phyloP scores from a whole-genome alignment of 345 rosid species.

The thale cress (Arabidopsis thaliana) region TAIR10.1 NC_003076.8:15943501-15944000 shows the following conservation, averaged over 20 bases:
- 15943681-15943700: constrained; percentile 13
- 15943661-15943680: constrained; percentile 1
- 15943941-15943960: constrained; percentile 90
- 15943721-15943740: constrained; percentile 92
- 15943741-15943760: constrained; percentile 66
- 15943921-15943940: constrained; percentile 93
- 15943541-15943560: constrained; percentile 5
- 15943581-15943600: background rate
- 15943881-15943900: constrained; percentile 73
- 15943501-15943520: background rate
- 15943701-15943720: constrained; percentile 31
- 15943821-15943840: constrained; percentile 18
- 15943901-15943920: constrained; percentile 78
- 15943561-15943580: background rate
- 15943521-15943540: background rate
- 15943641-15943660: background rate
- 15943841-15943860: background rate
- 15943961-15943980: constrained; percentile 88
- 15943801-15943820: constrained; percentile 57
- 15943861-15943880: background rate
- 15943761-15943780: constrained; percentile 79
- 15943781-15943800: constrained; percentile 88
- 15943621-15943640: no score
- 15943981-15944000: constrained; percentile 74
- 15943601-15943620: background rate